phyloP scores from a whole-genome alignment of 2,329 filamentous ascomycete species.

The Aulographum hederae region DNA sequence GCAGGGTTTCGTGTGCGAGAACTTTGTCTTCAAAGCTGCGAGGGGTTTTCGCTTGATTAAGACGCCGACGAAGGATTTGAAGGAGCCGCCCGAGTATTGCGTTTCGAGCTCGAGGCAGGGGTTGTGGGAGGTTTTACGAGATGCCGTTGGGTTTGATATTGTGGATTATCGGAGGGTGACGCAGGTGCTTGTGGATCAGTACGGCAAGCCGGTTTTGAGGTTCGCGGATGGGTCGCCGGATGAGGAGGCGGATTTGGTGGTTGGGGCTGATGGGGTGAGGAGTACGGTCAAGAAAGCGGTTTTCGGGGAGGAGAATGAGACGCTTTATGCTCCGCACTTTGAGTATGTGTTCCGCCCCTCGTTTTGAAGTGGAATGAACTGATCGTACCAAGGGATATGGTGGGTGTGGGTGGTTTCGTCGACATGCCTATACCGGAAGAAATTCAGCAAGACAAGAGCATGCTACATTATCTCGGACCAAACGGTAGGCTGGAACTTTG shows the following conservation, averaged over 20 bases:
- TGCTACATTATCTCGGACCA: conserved; percentile 26
- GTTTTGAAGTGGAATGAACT: background rate
- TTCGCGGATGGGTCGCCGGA: conserved; percentile 7
- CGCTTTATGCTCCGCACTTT: conserved; percentile 7
- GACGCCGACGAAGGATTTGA: conserved; percentile 3
- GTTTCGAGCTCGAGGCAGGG: conserved; percentile 8
- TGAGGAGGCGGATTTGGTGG: conserved; percentile 12
- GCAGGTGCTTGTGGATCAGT: conserved; percentile 4
- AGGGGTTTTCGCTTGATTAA: conserved; percentile 1
- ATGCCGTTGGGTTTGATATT: conserved; percentile 2
- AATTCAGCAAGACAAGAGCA: conserved; percentile 13
- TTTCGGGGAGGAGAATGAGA: conserved; percentile 6
- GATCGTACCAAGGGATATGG: conserved; percentile 7
- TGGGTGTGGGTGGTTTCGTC: conserved; percentile 28
- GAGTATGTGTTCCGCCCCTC: conserved; percentile 7
- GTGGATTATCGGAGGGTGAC: conserved; percentile 2
- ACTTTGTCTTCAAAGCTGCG: conserved; percentile 8
- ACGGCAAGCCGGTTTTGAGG: conserved; percentile 5
- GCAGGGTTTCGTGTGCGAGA: conserved; percentile 9
- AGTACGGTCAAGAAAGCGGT: conserved; percentile 10
- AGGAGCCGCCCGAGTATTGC: conserved; percentile 8
- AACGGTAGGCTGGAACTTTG: too few species aligned
- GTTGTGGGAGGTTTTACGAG: conserved; percentile 9
- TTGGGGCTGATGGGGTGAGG: conserved; percentile 14
- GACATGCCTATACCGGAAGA: conserved; percentile 14